Conservation (phyloP, 2,329 filamentous ascomycete species). For the Fusarium xyrophilum region DNA sequence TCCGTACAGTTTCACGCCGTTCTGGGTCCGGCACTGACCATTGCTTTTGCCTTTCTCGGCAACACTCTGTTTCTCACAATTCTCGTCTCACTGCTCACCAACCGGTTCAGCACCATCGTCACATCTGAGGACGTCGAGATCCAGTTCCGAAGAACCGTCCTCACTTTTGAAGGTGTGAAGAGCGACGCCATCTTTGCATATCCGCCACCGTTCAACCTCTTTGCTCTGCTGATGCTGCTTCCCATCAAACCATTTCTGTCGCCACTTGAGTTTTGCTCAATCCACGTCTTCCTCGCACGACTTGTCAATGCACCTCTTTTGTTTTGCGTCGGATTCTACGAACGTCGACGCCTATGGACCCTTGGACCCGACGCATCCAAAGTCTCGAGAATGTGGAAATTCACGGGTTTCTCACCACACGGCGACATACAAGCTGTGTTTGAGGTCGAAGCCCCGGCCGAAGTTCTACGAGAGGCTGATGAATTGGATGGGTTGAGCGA, state of each 20-base stretch:
- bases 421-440: slow-evolving; percentile 67
- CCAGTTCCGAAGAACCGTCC: slow-evolving; percentile 71
- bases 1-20: slow-evolving; percentile 66
- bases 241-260: slow-evolving; percentile 68
- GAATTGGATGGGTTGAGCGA: slow-evolving; percentile 15
- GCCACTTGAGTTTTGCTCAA: slow-evolving; percentile 70
- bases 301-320: slow-evolving; percentile 68
- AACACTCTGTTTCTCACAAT: slow-evolving; percentile 71
- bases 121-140: slow-evolving; percentile 72
- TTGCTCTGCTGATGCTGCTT: slow-evolving; percentile 66
- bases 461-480: slow-evolving; percentile 6
- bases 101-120: slow-evolving; percentile 72
- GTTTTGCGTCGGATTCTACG: slow-evolving; percentile 64
- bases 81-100: slow-evolving; percentile 73
- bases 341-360: slow-evolving; percentile 49
- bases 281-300: slow-evolving; percentile 69
- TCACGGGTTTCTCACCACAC: slow-evolving; percentile 59
- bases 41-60: slow-evolving; percentile 74
- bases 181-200: slow-evolving; percentile 73
- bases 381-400: slow-evolving; percentile 45
- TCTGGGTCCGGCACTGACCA: slow-evolving; percentile 72
- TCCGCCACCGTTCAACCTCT: slow-evolving; percentile 71
- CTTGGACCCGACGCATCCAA: not conserved
- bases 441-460: slow-evolving; percentile 59
- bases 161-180: slow-evolving; percentile 76